Evolutionary conservation across 768 basidiomycete genomes (phyloP).

Genomic region (Mycena pura): DNA sequence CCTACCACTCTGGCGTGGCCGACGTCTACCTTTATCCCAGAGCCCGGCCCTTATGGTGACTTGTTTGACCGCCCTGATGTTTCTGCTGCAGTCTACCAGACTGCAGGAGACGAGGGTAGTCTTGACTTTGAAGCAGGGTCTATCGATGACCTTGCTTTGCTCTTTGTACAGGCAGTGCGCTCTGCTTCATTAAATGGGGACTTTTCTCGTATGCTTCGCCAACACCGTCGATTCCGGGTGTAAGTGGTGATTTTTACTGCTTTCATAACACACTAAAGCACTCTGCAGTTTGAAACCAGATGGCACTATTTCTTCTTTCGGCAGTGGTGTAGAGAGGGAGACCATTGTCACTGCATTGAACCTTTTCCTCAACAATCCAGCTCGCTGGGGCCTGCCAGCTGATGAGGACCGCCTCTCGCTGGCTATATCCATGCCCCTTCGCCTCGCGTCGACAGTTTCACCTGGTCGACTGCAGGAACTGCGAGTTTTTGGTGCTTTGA

Average conservation of each 20-base stretch:
- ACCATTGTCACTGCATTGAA: not conserved
- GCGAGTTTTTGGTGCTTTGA: not conserved
- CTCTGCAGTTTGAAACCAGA: not conserved
- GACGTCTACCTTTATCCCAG: not conserved
- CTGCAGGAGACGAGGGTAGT: not conserved
- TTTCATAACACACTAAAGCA: not conserved
- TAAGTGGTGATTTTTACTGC: not conserved
- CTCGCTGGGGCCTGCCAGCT: not conserved
- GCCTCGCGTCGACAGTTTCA: not conserved
- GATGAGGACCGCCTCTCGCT: conserved; percentile 3
- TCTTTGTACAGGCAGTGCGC: not conserved
- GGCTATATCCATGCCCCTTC: not conserved
- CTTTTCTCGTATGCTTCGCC: not conserved
- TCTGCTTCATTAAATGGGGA: not conserved
- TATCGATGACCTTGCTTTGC: not conserved
- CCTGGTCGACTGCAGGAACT: not conserved
- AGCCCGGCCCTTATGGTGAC: not conserved
- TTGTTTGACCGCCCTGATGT: not conserved
- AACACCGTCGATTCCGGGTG: not conserved
- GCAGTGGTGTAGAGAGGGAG: not conserved
- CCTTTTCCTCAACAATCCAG: not conserved
- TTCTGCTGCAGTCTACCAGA: not conserved
- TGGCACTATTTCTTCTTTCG: not conserved
- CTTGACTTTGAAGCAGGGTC: not conserved
- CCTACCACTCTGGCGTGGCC: not conserved